phyloP scores from a whole-genome alignment of 176 grass and related monocot species.

The Bolboschoenus planiculmis region DNA sequence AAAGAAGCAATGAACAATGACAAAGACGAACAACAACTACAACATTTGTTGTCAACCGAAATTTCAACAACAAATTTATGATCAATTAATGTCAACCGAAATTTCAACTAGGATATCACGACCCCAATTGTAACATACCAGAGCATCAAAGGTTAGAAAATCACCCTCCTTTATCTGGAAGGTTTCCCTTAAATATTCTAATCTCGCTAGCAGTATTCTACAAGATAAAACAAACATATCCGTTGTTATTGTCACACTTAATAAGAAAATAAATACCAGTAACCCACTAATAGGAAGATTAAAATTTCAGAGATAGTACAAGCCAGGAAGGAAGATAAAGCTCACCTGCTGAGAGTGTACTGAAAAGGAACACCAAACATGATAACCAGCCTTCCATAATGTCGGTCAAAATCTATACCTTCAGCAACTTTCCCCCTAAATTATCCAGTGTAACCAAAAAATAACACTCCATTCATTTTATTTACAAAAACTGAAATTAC shows the following conservation, averaged over 20 bases:
- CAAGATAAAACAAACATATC: slow-evolving; percentile 13
- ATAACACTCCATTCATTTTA: not conserved
- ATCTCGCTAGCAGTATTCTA: slow-evolving; percentile 93
- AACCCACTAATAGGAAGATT: not conserved
- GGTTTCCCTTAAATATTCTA: slow-evolving; percentile 93
- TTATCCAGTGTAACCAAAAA: not conserved
- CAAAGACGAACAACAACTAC: not conserved
- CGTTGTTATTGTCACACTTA: not conserved
- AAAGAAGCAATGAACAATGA: not conserved
- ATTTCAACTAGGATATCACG: not conserved
- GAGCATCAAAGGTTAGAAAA: slow-evolving; percentile 90
- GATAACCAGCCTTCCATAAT: slow-evolving; percentile 96
- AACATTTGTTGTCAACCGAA: not conserved
- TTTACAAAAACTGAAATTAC: not conserved
- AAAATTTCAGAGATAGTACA: slow-evolving; percentile 4
- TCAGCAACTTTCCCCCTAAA: slow-evolving; percentile 96
- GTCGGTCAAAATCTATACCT: slow-evolving; percentile 98
- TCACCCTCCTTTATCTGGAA: slow-evolving; percentile 99
- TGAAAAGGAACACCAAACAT: slow-evolving; percentile 99
- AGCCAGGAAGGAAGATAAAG: not conserved
- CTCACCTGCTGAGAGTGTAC: slow-evolving; percentile 90
- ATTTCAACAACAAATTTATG: not conserved
- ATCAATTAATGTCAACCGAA: not conserved
- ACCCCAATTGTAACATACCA: slow-evolving; percentile 40
- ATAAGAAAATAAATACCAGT: not conserved